A percentile compares a stretch with the other conserved stretches of the same genome.
phyloP scores from a whole-genome alignment of 164 flowering plant species.

The Litsea cubeba region DNA sequence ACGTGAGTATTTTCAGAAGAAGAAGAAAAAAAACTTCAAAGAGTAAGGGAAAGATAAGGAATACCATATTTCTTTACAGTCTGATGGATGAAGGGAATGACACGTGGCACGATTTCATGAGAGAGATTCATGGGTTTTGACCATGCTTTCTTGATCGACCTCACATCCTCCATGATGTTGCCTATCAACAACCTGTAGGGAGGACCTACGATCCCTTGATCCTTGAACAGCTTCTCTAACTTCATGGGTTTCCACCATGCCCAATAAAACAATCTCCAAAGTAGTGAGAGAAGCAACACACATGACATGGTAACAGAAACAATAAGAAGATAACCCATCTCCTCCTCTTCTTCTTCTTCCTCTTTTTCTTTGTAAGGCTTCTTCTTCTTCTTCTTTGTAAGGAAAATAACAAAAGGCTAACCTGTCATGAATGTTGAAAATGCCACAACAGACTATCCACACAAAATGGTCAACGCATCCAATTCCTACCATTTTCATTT shows the following conservation, averaged over 20 bases:
- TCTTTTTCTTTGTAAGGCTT: background rate
- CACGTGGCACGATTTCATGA: slow-evolving; percentile 16
- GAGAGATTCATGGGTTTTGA: slow-evolving; percentile 22
- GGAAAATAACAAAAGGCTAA: too few relatives aligned
- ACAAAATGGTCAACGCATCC: too few relatives aligned
- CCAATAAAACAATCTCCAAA: background rate
- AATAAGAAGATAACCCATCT: background rate
- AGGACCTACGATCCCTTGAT: slow-evolving; percentile 16
- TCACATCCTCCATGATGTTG: slow-evolving; percentile 4
- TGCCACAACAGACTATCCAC: too few relatives aligned
- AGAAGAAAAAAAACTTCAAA: too few relatives aligned
- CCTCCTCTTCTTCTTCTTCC: background rate
- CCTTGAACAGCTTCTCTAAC: slow-evolving; percentile 8
- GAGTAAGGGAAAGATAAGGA: too few relatives aligned
- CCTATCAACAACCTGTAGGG: slow-evolving; percentile 13
- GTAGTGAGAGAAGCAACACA: background rate
- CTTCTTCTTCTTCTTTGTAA: background rate
- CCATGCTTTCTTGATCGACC: slow-evolving; percentile 1
- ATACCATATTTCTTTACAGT: slow-evolving; percentile 14
- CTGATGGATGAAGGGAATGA: slow-evolving; percentile 12
- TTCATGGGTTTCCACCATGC: slow-evolving; percentile 16
- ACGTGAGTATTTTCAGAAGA: too few relatives aligned
- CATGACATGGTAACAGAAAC: background rate
- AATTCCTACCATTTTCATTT: too few relatives aligned
- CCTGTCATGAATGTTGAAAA: too few relatives aligned